A percentile compares a stretch with the other conserved stretches of the same genome.
phyloP scores from a whole-genome alignment of 371 early-diverging fungal species.

The Umbelopsis sp. region DNA sequence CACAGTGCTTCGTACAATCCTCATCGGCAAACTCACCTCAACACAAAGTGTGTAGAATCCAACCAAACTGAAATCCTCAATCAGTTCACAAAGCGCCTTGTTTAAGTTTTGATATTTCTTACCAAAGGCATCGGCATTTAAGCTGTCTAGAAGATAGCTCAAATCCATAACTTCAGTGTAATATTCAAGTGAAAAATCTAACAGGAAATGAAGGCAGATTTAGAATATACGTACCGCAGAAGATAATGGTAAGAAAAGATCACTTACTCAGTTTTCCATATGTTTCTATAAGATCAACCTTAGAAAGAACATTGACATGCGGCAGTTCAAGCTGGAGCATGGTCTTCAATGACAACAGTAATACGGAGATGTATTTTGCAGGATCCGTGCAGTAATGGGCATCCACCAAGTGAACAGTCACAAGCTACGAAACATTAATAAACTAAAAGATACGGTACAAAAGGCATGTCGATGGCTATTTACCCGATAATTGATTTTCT shows the following conservation, averaged over 20 bases:
- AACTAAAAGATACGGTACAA: not conserved
- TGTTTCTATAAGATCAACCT: slow-evolving; percentile 89
- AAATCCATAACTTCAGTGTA: slow-evolving; percentile 95
- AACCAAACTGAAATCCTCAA: slow-evolving; percentile 91
- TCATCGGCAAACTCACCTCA: slow-evolving; percentile 35
- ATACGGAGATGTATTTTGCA: slow-evolving; percentile 91
- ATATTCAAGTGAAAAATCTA: slow-evolving; percentile 87
- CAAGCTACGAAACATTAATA: slow-evolving; percentile 47
- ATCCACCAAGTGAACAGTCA: slow-evolving; percentile 95
- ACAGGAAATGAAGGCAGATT: not conserved
- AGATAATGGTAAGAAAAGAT: not conserved
- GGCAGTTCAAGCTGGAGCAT: slow-evolving; percentile 96
- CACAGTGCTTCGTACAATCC: not conserved
- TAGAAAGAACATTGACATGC: slow-evolving; percentile 95
- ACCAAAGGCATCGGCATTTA: slow-evolving; percentile 72
- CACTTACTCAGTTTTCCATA: slow-evolving; percentile 72
- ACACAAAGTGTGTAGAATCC: slow-evolving; percentile 89
- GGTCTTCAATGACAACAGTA: slow-evolving; percentile 81
- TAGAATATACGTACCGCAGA: not conserved
- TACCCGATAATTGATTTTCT: slow-evolving; percentile 77
- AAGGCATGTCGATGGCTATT: not conserved
- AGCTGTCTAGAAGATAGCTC: slow-evolving; percentile 74
- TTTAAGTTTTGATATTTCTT: slow-evolving; percentile 75
- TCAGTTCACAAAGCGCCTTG: slow-evolving; percentile 82
- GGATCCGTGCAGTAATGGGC: slow-evolving; percentile 93